Percentiles rank a stretch among this genome's conserved stretches.
Evolutionary conservation across 1,284 basidiomycete species (phyloP).

Genomic region (Testicularia cyperi): DNA sequence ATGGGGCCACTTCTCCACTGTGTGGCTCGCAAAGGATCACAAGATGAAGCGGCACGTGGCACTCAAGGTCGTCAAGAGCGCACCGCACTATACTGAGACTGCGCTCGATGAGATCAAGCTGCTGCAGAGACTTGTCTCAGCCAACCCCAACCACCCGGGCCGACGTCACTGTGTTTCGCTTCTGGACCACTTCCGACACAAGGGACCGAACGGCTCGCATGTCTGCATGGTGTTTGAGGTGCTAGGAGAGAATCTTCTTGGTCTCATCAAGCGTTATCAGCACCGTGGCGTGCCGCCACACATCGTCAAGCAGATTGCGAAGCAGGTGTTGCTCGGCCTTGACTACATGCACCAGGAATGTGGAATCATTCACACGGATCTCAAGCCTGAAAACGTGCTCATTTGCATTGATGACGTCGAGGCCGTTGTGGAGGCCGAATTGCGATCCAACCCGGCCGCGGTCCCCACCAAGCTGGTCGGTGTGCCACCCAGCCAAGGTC

Average conservation of each 20-base stretch:
- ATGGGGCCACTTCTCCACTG: slow-evolving; percentile 86
- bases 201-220: slow-evolving; percentile 92
- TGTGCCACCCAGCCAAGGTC: slow-evolving; percentile 89
- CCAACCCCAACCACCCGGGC: slow-evolving; percentile 66
- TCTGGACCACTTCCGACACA: slow-evolving; percentile 94
- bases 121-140: slow-evolving; percentile 87
- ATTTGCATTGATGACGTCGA: slow-evolving; percentile 98
- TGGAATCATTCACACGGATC: slow-evolving; percentile 78
- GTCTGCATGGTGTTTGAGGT: slow-evolving; percentile 99
- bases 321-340: slow-evolving; percentile 89
- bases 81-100: slow-evolving; percentile 93
- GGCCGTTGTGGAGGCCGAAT: slow-evolving; percentile 82
- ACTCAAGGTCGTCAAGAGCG: slow-evolving; percentile 97
- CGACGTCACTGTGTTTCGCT: slow-evolving; percentile 77
- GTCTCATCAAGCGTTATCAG: slow-evolving; percentile 92
- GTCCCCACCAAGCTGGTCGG: slow-evolving; percentile 82
- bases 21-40: slow-evolving; percentile 61
- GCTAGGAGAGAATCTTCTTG: slow-evolving; percentile 94
- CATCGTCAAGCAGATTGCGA: slow-evolving; percentile 93
- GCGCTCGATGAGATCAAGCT: slow-evolving; percentile 98
- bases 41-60: slow-evolving; percentile 94
- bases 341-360: slow-evolving; percentile 98
- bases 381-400: slow-evolving; percentile 97
- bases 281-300: slow-evolving; percentile 93
- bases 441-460: slow-evolving; percentile 67